Evolutionary conservation across 441 rosid species (phyloP).

Genomic region (Gossypium armourianum): DNA sequence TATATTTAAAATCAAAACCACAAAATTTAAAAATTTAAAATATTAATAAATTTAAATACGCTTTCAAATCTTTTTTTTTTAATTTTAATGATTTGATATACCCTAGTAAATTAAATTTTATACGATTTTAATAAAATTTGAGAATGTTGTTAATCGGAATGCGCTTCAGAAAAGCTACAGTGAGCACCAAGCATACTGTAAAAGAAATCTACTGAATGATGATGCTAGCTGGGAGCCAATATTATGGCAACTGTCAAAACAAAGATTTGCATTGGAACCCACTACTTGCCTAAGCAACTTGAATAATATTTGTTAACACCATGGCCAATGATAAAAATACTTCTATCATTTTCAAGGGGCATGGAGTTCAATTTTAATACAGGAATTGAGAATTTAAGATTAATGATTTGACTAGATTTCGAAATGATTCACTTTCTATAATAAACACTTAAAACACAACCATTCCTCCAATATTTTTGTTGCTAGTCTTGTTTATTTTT

Average conservation of each 20-base stretch:
- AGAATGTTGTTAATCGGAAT: too few species aligned
- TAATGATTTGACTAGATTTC: neutral
- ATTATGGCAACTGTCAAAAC: conserved; percentile 6
- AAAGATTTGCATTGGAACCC: conserved; percentile 2
- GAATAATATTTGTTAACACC: neutral
- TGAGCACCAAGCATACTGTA: neutral
- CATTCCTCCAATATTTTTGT: neutral
- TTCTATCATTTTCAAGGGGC: neutral
- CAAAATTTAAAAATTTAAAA: too few species aligned
- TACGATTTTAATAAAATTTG: too few species aligned
- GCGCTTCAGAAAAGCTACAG: too few species aligned
- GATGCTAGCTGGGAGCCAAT: conserved; percentile 8
- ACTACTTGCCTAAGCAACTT: neutral
- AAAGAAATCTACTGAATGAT: neutral
- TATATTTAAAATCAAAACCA: too few species aligned
- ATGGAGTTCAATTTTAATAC: neutral
- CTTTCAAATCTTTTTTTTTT: neutral
- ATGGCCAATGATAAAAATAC: neutral
- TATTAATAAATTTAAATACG: too few species aligned
- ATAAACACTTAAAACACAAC: too few species aligned
- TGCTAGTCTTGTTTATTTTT: neutral
- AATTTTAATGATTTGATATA: too few species aligned
- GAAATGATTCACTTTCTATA: too few species aligned
- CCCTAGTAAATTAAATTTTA: too few species aligned
- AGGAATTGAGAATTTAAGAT: neutral